Percentiles rank a stretch among this genome's conserved stretches.
Evolutionary conservation across 176 grass and related monocot genomes (phyloP).

Genomic region (Bromus sterilis): DNA sequence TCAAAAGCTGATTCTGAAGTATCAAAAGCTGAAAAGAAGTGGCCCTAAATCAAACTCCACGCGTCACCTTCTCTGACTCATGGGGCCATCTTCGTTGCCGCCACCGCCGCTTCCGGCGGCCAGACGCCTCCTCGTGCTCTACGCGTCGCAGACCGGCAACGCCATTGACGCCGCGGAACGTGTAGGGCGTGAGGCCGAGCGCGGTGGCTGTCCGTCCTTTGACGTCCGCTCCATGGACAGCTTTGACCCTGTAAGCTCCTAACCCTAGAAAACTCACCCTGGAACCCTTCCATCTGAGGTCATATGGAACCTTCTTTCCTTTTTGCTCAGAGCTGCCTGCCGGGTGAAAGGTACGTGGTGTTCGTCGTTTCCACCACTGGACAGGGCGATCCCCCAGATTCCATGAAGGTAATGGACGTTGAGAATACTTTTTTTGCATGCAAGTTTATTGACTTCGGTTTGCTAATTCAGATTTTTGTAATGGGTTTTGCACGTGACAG

Average conservation of each 20-base stretch:
- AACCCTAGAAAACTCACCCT: background rate
- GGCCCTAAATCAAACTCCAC: background rate
- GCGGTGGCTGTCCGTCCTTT: slow-evolving; percentile 70
- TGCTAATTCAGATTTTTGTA: background rate
- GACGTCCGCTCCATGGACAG: slow-evolving; percentile 67
- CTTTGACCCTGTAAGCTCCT: slow-evolving; percentile 53
- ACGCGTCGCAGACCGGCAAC: slow-evolving; percentile 80
- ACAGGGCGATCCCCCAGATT: slow-evolving; percentile 82
- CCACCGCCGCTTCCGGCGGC: background rate
- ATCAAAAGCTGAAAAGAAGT: no score
- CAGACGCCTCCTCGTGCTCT: slow-evolving; percentile 56
- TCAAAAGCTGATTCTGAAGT: no score
- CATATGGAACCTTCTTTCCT: background rate
- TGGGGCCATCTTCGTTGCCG: slow-evolving; percentile 16
- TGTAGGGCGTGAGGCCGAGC: slow-evolving; percentile 71
- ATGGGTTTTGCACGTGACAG: slow-evolving; percentile 6
- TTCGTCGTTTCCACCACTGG: slow-evolving; percentile 92
- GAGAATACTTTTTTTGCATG: background rate
- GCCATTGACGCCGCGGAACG: slow-evolving; percentile 77
- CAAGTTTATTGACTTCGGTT: background rate
- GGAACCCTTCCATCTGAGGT: background rate
- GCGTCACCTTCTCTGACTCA: background rate
- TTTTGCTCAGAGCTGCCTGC: slow-evolving; percentile 43
- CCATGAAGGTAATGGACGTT: slow-evolving; percentile 60
- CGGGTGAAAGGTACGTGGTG: slow-evolving; percentile 43